These are phyloP conservation scores for Wickerhamiella australiensis DNA, from an alignment of 805 yeast species.

Conservation along the genomic window DNA sequence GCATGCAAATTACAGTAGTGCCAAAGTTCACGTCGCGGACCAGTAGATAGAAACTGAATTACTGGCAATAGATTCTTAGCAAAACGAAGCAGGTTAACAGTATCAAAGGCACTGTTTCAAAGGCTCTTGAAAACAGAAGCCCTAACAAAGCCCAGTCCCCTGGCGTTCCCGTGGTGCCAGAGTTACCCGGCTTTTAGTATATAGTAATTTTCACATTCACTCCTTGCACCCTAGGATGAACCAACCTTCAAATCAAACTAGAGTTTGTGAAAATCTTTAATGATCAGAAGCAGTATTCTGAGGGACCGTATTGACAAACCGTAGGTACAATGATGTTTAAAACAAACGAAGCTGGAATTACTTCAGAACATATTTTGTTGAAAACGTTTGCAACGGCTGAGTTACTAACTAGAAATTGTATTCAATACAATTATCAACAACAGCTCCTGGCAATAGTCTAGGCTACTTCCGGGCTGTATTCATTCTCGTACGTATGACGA, in stretches of 20 bases:
- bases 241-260: conserved; percentile 46
- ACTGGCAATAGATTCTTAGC: too few species aligned
- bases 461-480: neutral
- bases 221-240: conserved; percentile 29
- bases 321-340: conserved; percentile 29
- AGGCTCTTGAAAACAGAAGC: neutral
- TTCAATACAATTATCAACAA: neutral
- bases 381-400: conserved; percentile 38
- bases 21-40: too few species aligned
- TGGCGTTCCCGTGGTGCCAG: neutral
- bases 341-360: conserved; percentile 96
- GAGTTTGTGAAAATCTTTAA: conserved; percentile 46
- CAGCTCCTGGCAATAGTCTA: neutral
- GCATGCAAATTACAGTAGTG: too few species aligned
- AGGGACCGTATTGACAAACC: conserved; percentile 17
- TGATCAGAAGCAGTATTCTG: conserved; percentile 36
- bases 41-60: too few species aligned
- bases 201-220: neutral
- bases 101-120: too few species aligned
- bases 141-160: neutral
- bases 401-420: conserved; percentile 16
- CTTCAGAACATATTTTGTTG: conserved; percentile 88
- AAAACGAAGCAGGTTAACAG: too few species aligned
- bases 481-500: conserved; percentile 45
- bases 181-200: conserved; percentile 11